Conservation (phyloP, 2,329 filamentous ascomycete species). For the Thelonectria olida region DNA sequence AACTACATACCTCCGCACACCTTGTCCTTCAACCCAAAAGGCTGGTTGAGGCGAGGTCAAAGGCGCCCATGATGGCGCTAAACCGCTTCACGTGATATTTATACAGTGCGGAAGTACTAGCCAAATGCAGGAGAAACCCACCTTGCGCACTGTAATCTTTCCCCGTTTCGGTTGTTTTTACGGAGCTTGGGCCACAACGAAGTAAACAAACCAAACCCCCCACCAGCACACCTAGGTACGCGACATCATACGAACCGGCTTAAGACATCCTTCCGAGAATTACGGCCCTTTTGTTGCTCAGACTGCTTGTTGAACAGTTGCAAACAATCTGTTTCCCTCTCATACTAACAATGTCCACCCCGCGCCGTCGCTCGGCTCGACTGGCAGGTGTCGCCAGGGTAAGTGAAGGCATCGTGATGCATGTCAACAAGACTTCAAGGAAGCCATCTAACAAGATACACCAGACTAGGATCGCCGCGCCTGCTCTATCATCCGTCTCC, state of each 20-base stretch:
- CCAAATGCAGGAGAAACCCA: too few species aligned
- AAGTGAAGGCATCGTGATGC: constrained; percentile 26
- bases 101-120: neutral
- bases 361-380: constrained; percentile 56
- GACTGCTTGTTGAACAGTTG: constrained; percentile 30
- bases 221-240: constrained; percentile 36
- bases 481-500: constrained; percentile 52
- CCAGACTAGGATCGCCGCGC: constrained; percentile 43
- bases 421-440: constrained; percentile 12
- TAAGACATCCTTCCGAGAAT: constrained; percentile 36
- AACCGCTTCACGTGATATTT: neutral
- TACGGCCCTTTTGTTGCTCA: constrained; percentile 35
- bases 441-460: constrained; percentile 23
- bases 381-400: constrained; percentile 52
- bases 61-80: neutral
- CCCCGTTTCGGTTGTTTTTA: constrained; percentile 29
- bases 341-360: constrained; percentile 48
- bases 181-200: constrained; percentile 39
- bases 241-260: constrained; percentile 42
- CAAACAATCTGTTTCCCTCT: constrained; percentile 24
- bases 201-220: constrained; percentile 46
- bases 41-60: neutral
- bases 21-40: neutral
- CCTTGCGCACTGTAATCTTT: constrained; percentile 31
- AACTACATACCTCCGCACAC: too few species aligned